A percentile compares a stretch with the other conserved stretches of the same genome.
Evolutionary conservation across 2,329 filamentous ascomycete genomes (phyloP).

Genomic region (Furcasterigmium furcatum): DNA sequence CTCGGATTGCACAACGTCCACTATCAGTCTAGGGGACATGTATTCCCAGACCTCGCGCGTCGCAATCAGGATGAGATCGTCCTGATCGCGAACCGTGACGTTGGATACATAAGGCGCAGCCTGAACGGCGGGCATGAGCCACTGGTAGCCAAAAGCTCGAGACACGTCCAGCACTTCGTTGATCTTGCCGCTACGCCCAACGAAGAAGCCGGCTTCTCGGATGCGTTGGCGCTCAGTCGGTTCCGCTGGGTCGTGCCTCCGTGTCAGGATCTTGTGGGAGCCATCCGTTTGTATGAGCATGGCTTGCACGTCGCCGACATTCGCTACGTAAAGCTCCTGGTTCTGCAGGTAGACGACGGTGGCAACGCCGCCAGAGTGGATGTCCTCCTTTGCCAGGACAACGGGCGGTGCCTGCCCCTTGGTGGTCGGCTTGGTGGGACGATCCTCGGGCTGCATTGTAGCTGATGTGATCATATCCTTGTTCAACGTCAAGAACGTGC

Average conservation of each 20-base stretch:
- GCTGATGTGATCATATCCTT: slow-evolving; percentile 89
- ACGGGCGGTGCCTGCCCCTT: slow-evolving; percentile 70
- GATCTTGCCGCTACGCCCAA: slow-evolving; percentile 88
- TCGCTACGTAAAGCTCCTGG: slow-evolving; percentile 89
- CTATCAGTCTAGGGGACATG: slow-evolving; percentile 81
- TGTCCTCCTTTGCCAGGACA: slow-evolving; percentile 82
- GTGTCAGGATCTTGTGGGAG: slow-evolving; percentile 76
- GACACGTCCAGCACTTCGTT: slow-evolving; percentile 92
- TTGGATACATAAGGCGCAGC: slow-evolving; percentile 83
- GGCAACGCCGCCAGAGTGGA: slow-evolving; percentile 86
- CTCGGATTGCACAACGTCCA: slow-evolving; percentile 86
- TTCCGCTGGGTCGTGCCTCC: slow-evolving; percentile 91
- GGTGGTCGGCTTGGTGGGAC: slow-evolving; percentile 56
- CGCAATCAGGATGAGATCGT: slow-evolving; percentile 90
- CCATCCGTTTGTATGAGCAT: slow-evolving; percentile 90
- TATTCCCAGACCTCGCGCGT: slow-evolving; percentile 96
- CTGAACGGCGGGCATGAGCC: slow-evolving; percentile 88
- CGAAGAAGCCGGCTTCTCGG: slow-evolving; percentile 90
- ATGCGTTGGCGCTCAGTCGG: slow-evolving; percentile 81
- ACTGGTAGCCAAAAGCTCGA: slow-evolving; percentile 90
- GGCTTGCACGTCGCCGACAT: slow-evolving; percentile 94
- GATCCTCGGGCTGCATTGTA: slow-evolving; percentile 75
- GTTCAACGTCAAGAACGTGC: slow-evolving; percentile 86
- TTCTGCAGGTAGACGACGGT: slow-evolving; percentile 88
- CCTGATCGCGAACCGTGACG: slow-evolving; percentile 76